Conservation (phyloP, 1,284 basidiomycete genomes). For the Ceratobasidium sp. region DNA sequence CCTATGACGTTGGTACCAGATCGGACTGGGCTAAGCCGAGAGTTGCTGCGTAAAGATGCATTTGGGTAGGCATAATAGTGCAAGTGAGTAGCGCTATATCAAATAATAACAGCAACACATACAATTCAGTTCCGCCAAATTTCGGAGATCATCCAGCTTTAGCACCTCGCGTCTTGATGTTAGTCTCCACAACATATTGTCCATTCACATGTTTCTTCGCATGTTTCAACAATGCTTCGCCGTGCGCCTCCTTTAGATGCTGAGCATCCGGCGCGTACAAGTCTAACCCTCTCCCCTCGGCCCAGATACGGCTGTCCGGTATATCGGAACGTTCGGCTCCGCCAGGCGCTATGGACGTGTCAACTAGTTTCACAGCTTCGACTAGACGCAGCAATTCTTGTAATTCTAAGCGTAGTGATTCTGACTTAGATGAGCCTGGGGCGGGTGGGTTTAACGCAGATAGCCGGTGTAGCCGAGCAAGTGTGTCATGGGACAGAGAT, state of each 20-base stretch:
- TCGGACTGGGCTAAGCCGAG: too few species aligned
- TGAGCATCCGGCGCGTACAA: slow-evolving; percentile 47
- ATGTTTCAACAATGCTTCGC: slow-evolving; percentile 25
- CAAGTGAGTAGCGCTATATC: neutral
- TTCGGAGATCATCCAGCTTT: slow-evolving; percentile 4
- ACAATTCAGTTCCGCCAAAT: slow-evolving; percentile 7
- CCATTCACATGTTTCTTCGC: slow-evolving; percentile 33
- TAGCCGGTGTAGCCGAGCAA: slow-evolving; percentile 71
- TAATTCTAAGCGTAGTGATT: slow-evolving; percentile 64
- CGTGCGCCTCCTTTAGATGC: slow-evolving; percentile 53
- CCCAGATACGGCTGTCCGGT: slow-evolving; percentile 62
- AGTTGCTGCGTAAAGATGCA: too few species aligned
- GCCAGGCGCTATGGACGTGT: slow-evolving; percentile 41
- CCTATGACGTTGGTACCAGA: too few species aligned
- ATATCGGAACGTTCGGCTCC: slow-evolving; percentile 51
- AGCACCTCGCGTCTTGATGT: slow-evolving; percentile 9
- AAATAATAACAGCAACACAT: slow-evolving; percentile 1
- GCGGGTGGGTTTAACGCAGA: slow-evolving; percentile 73
- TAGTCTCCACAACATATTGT: slow-evolving; percentile 37
- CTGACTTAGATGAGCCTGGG: slow-evolving; percentile 64
- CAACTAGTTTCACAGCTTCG: slow-evolving; percentile 74
- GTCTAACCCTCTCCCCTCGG: slow-evolving; percentile 56
- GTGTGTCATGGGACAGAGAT: slow-evolving; percentile 63
- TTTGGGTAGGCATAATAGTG: too few species aligned
- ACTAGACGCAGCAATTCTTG: slow-evolving; percentile 77